Conservation (phyloP, 371 early-diverging fungal species). For the Rhizopus arrhizus region DNA sequence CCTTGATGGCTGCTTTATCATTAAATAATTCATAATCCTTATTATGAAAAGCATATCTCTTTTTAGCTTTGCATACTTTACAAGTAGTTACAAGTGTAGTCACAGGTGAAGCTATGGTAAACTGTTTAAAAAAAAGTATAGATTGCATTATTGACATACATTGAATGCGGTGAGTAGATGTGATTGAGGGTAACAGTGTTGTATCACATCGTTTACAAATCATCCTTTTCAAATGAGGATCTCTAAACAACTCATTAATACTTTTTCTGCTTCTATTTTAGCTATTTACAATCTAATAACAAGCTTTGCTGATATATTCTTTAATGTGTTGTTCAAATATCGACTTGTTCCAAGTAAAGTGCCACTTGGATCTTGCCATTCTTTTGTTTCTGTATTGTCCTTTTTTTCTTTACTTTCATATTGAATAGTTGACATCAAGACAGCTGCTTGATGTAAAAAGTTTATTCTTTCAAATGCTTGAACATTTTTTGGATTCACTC, state of each 20-base stretch:
- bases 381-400: background rate
- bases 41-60: constrained; percentile 21
- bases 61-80: constrained; percentile 30
- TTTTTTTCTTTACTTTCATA: constrained; percentile 2
- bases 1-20: constrained; percentile 3
- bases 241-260: constrained; percentile 19
- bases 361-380: constrained; percentile 32
- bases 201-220: constrained; percentile 51
- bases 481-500: constrained; percentile 31
- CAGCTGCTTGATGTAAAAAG: constrained; percentile 46
- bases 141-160: constrained; percentile 24
- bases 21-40: constrained; percentile 27
- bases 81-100: constrained; percentile 31
- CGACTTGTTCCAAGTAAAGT: constrained; percentile 30
- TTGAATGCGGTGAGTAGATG: constrained; percentile 29
- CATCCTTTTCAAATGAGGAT: constrained; percentile 39
- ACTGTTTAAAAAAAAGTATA: background rate
- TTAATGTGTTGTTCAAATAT: constrained; percentile 43
- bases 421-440: constrained; percentile 37
- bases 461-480: constrained; percentile 44
- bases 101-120: constrained; percentile 28
- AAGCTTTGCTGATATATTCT: constrained; percentile 35
- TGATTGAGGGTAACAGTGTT: constrained; percentile 35
- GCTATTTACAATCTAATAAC: constrained; percentile 44
- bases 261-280: background rate